Evolutionary conservation across 2,329 filamentous ascomycete genomes (phyloP).

Genomic region (Cordyceps militaris): DNA sequence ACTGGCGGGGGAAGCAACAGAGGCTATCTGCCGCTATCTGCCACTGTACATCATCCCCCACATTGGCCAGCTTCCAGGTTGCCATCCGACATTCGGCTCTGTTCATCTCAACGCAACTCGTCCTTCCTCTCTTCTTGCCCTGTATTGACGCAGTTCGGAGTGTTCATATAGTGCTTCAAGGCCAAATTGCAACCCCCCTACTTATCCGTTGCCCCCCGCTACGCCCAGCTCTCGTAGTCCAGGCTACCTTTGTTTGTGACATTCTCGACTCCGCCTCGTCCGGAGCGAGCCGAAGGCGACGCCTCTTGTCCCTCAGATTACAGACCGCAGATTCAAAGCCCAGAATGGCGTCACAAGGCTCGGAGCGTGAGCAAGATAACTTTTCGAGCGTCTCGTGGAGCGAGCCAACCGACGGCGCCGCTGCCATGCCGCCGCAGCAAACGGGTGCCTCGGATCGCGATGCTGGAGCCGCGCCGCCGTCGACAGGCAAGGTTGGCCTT

Average conservation of each 20-base stretch:
- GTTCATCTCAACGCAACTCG: not conserved
- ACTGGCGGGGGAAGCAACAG: not conserved
- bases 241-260: not conserved
- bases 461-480: not conserved
- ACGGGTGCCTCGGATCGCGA: not conserved
- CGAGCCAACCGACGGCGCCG: slow-evolving; percentile 40
- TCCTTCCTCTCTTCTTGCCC: not conserved
- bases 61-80: slow-evolving; percentile 1
- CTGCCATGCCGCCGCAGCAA: slow-evolving; percentile 6
- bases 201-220: not conserved
- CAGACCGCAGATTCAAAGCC: not conserved
- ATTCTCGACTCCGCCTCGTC: slow-evolving; percentile 11
- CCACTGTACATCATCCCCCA: slow-evolving; percentile 2
- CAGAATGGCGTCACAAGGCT: slow-evolving; percentile 6
- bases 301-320: not conserved
- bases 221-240: too few species aligned
- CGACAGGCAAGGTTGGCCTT: slow-evolving; percentile 18
- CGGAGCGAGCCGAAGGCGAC: slow-evolving; percentile 4
- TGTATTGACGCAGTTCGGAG: too few species aligned
- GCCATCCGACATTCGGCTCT: not conserved
- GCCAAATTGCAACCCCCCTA: not conserved
- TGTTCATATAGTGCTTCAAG: too few species aligned
- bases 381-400: slow-evolving; percentile 81
- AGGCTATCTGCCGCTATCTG: not conserved
- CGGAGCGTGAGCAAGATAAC: slow-evolving; percentile 49